These are phyloP conservation scores for Cryptococcus floricola DNA, from an alignment of 1,284 basidiomycete species.

Conservation along the genomic window DNA sequence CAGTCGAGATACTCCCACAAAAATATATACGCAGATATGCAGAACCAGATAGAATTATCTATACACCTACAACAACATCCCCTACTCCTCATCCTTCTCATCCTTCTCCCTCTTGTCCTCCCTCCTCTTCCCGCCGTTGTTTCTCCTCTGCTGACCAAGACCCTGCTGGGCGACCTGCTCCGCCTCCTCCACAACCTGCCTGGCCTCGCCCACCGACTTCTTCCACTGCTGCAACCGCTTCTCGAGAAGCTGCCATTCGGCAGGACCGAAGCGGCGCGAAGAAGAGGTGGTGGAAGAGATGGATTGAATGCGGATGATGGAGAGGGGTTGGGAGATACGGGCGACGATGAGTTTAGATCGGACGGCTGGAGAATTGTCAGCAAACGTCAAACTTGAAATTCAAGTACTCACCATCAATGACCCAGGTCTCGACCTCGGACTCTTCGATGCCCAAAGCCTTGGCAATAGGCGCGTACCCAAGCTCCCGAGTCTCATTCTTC, in stretches of 20 bases:
- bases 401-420: conserved; percentile 70
- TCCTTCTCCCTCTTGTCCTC: conserved; percentile 3
- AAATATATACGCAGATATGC: background rate
- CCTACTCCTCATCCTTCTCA: conserved; percentile 18
- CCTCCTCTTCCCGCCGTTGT: background rate
- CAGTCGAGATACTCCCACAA: too few species aligned
- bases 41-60: conserved; percentile 2
- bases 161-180: conserved; percentile 36
- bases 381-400: background rate
- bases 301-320: conserved; percentile 69
- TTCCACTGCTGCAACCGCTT: conserved; percentile 78
- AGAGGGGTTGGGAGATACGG: conserved; percentile 77
- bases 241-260: conserved; percentile 80
- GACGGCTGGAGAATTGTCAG: conserved; percentile 59
- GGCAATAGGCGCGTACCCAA: conserved; percentile 71
- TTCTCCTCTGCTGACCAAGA: conserved; percentile 16
- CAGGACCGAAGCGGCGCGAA: conserved; percentile 64
- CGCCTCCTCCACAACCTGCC: conserved; percentile 41
- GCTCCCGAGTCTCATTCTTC: conserved; percentile 67
- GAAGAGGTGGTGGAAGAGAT: conserved; percentile 57
- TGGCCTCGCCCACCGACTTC: conserved; percentile 42
- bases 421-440: conserved; percentile 80
- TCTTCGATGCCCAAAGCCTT: conserved; percentile 63
- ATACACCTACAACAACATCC: conserved; percentile 13
- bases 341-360: conserved; percentile 75